Conservation (phyloP, 1,139 yeast genomes). For the Scheffersomyces cryptocercus region DNA sequence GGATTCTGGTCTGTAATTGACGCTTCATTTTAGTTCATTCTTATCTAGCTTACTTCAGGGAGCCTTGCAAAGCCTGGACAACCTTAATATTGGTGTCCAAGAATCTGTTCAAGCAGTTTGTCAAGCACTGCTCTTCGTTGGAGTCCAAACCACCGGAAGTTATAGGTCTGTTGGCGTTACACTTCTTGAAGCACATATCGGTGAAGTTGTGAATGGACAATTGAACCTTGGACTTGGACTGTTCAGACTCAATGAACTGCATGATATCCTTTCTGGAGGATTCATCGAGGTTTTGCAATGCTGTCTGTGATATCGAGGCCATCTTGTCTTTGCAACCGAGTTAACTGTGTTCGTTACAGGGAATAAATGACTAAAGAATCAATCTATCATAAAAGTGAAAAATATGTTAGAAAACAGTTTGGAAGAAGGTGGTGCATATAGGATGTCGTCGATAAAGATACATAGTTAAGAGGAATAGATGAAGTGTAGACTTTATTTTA, state of each 20-base stretch:
- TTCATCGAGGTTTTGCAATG: constrained; percentile 68
- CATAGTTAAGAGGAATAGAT: too few relatives aligned
- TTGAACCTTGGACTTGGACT: constrained; percentile 86
- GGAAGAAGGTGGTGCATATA: too few relatives aligned
- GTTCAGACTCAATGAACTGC: constrained; percentile 77
- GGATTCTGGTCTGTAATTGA: not conserved
- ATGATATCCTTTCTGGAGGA: constrained; percentile 71
- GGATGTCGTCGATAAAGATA: too few relatives aligned
- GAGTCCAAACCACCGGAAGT: constrained; percentile 52
- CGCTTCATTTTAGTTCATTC: not conserved
- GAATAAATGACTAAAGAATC: not conserved
- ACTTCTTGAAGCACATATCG: constrained; percentile 86
- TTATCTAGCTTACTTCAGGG: constrained; percentile 18
- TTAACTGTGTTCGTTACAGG: not conserved
- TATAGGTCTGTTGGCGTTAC: constrained; percentile 56
- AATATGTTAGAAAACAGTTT: too few relatives aligned
- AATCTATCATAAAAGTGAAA: too few relatives aligned
- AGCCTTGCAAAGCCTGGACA: constrained; percentile 58
- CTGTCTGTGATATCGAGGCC: constrained; percentile 62
- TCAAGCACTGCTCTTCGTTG: constrained; percentile 70
- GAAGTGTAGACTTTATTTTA: too few relatives aligned
- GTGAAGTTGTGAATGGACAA: constrained; percentile 84
- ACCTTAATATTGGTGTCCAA: constrained; percentile 86
- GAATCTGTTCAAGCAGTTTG: constrained; percentile 81
- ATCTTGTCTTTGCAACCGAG: constrained; percentile 22